Conservation (phyloP, 345 rosid genomes). For the Durio zibethinus region DNA sequence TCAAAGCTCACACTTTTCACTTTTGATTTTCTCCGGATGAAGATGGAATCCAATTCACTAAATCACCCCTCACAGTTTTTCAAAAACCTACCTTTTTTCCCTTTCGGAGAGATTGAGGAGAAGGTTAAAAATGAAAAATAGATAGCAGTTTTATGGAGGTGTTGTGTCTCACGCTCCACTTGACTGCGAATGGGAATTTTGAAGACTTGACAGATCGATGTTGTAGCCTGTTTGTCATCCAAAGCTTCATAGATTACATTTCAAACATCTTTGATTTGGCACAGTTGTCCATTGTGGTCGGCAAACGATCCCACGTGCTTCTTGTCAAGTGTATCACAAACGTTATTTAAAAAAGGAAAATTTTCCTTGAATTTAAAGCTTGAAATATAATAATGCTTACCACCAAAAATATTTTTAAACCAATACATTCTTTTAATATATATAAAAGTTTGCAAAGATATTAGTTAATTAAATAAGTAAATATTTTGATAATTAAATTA, state of each 20-base stretch:
- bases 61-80: not conserved
- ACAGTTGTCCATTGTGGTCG: slow-evolving; percentile 8
- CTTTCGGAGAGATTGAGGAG: not conserved
- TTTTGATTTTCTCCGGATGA: slow-evolving; percentile 18
- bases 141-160: not conserved
- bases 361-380: not conserved
- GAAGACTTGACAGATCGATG: not conserved
- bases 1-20: slow-evolving; percentile 17
- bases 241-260: not conserved
- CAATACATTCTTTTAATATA: not conserved
- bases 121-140: slow-evolving; percentile 18
- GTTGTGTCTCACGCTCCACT: slow-evolving; percentile 9
- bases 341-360: not conserved
- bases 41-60: slow-evolving; percentile 7
- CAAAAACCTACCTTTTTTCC: not conserved
- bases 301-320: slow-evolving; percentile 14
- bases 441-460: not conserved
- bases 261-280: not conserved
- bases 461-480: not conserved
- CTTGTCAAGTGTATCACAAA: slow-evolving; percentile 5
- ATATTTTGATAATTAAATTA: no score
- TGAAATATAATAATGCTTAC: not conserved
- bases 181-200: slow-evolving; percentile 9
- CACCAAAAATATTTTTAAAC: no score
- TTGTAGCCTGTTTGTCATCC: slow-evolving; percentile 7